Evolutionary conservation across 2,329 filamentous ascomycete species (phyloP), one percentile per base, ranked within the genome.

Genomic region (Fusarium continuum): DNA sequence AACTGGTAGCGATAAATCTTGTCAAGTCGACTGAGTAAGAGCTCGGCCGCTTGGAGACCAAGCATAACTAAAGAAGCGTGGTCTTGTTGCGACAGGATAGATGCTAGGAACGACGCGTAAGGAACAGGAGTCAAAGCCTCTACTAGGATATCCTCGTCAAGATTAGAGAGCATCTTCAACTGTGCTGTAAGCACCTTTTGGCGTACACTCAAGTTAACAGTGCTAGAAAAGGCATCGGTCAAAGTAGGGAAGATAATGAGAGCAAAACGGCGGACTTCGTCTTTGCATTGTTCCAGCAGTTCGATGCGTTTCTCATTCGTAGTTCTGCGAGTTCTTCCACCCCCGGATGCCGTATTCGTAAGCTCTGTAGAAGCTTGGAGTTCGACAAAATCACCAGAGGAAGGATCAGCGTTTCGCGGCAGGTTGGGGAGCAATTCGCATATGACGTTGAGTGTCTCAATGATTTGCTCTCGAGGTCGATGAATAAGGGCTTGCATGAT

Each of bases 401-500:
- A 66, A 4, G 80, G 77, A 48, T 83, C 78, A 11, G 80, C 79
- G 26, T 81, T 80, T 49, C 82, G 83, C 11, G 89, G 88, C 14
- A 94, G 81, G 44, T 86, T 88, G 2, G 94, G 93, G 29, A 99
- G 83, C 25, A 99, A 82, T 78, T 99, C 95, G 79, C 95, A 97
- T 64, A 99, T 93, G 64, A 99, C 93, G 74, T 98, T 98, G 63
- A 99, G 84, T 2, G 96, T 97, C 80, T 99, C 95, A 68, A 94
- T 95, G 16, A 99, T 91, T 77, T 99, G 95, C 68, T 99, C 96
- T 53, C 93, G 89, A 7, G 95, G 95, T 34, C 94, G 89, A 73
- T 98, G 95, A 47, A 99, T 97, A 63, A 99, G 83, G 31, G 96
- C 93, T 78, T 99, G 95, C 96, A 99, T 99, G 71, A 99, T 95